A percentile compares a stretch with the other conserved stretches of the same genome.
Evolutionary conservation across 1,284 basidiomycete species (phyloP).

Genomic region (Xerocomus nothofagi): DNA sequence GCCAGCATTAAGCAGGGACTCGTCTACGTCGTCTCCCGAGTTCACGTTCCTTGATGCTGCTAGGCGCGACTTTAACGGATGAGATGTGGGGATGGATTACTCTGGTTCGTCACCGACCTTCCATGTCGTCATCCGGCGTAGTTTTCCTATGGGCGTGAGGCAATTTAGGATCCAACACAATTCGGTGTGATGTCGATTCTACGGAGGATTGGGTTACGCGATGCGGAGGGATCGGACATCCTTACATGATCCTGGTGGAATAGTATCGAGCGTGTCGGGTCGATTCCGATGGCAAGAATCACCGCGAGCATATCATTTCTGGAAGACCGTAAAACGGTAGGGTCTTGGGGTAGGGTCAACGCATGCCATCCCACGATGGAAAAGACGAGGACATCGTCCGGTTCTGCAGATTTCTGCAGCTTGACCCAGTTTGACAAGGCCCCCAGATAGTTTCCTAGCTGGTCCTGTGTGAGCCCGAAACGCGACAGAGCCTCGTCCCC

Average conservation of each 20-base stretch:
- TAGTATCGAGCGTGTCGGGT: constrained; percentile 74
- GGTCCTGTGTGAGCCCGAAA: constrained; percentile 7
- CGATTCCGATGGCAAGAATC: constrained; percentile 83
- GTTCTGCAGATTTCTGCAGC: constrained; percentile 62
- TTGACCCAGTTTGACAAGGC: constrained; percentile 88
- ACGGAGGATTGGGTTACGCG: neutral
- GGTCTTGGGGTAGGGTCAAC: constrained; percentile 87
- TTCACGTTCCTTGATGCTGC: constrained; percentile 74
- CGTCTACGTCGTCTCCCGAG: constrained; percentile 75
- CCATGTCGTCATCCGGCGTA: constrained; percentile 94
- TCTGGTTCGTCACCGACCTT: constrained; percentile 56
- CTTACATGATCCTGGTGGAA: constrained; percentile 83
- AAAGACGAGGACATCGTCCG: constrained; percentile 72
- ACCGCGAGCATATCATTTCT: constrained; percentile 81
- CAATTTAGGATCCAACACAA: constrained; percentile 93
- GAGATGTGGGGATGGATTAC: neutral
- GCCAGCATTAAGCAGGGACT: constrained; percentile 80
- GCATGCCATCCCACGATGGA: constrained; percentile 93
- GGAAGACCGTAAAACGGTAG: constrained; percentile 59
- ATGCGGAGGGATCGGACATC: neutral
- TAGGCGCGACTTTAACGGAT: constrained; percentile 61
- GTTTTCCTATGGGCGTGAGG: constrained; percentile 77
- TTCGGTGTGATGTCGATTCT: constrained; percentile 86
- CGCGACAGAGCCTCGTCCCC: neutral
- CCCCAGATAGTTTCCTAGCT: constrained; percentile 95